These are phyloP conservation scores for Botrytis deweyae DNA, from an alignment of 2,329 filamentous ascomycete species.

Conservation along the genomic window DNA sequence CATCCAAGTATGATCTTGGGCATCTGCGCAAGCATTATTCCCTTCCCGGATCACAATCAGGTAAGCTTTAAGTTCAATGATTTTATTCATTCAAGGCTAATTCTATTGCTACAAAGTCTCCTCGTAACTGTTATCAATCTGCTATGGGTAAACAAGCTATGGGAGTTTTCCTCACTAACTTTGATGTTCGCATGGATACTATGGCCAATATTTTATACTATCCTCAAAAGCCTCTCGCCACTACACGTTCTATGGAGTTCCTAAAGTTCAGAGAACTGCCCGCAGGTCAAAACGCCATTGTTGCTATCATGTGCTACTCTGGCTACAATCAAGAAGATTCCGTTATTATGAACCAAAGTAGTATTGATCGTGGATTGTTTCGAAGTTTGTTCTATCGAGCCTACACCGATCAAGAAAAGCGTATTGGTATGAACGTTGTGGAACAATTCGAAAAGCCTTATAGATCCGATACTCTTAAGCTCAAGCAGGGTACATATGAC, in stretches of 20 bases:
- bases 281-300: constrained; percentile 96
- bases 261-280: constrained; percentile 96
- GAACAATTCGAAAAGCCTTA: constrained; percentile 96
- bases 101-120: constrained; percentile 58
- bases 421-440: constrained; percentile 87
- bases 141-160: constrained; percentile 99
- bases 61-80: constrained; percentile 45
- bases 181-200: constrained; percentile 95
- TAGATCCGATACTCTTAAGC: constrained; percentile 79
- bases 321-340: constrained; percentile 99
- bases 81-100: constrained; percentile 38
- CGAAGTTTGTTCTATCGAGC: constrained; percentile 96
- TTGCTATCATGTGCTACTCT: constrained; percentile 95
- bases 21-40: constrained; percentile 98
- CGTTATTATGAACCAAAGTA: constrained; percentile 99
- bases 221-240: constrained; percentile 94
- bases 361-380: constrained; percentile 96
- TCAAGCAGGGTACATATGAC: constrained; percentile 95
- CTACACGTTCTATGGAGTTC: constrained; percentile 97
- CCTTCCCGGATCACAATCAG: constrained; percentile 98
- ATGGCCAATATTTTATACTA: constrained; percentile 99
- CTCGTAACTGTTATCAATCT: constrained; percentile 98
- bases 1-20: constrained; percentile 98
- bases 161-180: constrained; percentile 98
- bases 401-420: constrained; percentile 96